Conservation (phyloP, 768 basidiomycete genomes). For the Cyathus striatus region DNA sequence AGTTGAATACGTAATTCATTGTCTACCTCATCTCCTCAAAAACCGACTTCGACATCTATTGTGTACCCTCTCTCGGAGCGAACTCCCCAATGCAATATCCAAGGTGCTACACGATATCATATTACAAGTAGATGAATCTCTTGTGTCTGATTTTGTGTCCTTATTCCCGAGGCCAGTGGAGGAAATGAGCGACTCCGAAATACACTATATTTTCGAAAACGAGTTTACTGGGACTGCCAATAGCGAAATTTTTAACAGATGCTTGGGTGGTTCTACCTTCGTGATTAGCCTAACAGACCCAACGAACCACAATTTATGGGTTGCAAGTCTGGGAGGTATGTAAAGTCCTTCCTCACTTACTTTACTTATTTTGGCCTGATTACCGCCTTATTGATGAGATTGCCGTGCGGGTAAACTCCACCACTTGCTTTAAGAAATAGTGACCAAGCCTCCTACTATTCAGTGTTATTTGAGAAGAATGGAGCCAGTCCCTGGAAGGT, state of each 20-base stretch:
- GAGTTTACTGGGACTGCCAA: constrained; percentile 1
- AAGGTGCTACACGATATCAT: constrained; percentile 29
- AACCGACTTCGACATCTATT: too few relatives aligned
- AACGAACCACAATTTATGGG: constrained; percentile 44
- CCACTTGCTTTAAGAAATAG: too few relatives aligned
- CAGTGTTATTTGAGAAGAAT: too few relatives aligned
- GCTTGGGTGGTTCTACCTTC: constrained; percentile 51
- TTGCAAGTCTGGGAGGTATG: constrained; percentile 47
- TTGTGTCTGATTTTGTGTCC: constrained; percentile 36
- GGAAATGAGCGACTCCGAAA: constrained; percentile 4
- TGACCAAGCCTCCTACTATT: too few relatives aligned
- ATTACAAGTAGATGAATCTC: constrained; percentile 32
- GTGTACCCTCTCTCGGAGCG: too few relatives aligned
- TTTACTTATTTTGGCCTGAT: too few relatives aligned
- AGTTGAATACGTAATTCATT: background rate
- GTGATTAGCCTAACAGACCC: constrained; percentile 52
- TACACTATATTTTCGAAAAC: background rate
- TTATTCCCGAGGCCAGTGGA: constrained; percentile 32
- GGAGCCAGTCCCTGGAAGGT: constrained; percentile 40
- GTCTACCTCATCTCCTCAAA: background rate
- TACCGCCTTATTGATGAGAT: background rate
- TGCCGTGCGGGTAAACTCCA: background rate
- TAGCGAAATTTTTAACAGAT: constrained; percentile 14
- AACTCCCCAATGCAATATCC: background rate
- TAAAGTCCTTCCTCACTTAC: constrained; percentile 1